These are phyloP conservation scores for Reutealis trisperma DNA, from an alignment of 345 rosid genomes.

Conservation along the genomic window DNA sequence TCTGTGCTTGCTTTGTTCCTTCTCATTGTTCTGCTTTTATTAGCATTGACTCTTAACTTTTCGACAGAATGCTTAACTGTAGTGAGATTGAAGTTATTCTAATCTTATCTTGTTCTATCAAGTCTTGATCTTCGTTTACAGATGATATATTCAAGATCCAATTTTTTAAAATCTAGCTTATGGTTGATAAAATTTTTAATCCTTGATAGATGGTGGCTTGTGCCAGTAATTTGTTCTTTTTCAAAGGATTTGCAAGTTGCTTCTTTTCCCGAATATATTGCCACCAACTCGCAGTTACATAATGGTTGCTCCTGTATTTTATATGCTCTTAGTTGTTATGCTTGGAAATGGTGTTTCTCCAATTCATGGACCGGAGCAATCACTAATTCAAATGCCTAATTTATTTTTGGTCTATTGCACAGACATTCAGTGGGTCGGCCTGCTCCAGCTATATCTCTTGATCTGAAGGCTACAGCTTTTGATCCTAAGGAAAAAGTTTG, in stretches of 20 bases:
- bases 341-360: neutral
- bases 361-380: neutral
- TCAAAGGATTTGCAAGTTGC: neutral
- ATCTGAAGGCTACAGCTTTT: conserved; percentile 83
- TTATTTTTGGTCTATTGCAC: conserved; percentile 17
- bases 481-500: conserved; percentile 95
- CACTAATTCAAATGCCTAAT: neutral
- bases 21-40: neutral
- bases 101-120: neutral
- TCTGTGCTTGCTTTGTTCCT: neutral
- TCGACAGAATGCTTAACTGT: neutral
- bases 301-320: neutral
- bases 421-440: conserved; percentile 96
- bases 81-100: neutral
- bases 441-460: conserved; percentile 83
- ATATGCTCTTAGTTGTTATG: neutral
- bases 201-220: neutral
- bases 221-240: neutral
- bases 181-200: neutral
- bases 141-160: neutral
- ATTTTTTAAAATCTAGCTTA: neutral
- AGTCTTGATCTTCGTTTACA: neutral
- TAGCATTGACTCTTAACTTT: neutral
- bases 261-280: neutral
- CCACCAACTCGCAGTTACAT: neutral